phyloP scores from a whole-genome alignment of 2,329 filamentous ascomycete species.

The Aspergillus pseudoterreus region DNA sequence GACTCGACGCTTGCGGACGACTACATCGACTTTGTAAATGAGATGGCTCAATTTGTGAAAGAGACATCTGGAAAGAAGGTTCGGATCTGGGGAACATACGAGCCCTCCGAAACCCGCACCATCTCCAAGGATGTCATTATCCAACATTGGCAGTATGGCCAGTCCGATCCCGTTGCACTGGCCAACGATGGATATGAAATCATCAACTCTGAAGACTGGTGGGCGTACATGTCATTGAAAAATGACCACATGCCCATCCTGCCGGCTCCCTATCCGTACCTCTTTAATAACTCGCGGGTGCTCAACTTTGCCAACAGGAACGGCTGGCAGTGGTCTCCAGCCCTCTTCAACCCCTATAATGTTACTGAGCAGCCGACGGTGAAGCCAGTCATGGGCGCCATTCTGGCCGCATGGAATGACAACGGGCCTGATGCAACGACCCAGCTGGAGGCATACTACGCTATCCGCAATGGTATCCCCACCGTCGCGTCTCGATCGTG shows the following conservation, averaged over 20 bases:
- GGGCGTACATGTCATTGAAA: slow-evolving; percentile 55
- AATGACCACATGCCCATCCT: slow-evolving; percentile 53
- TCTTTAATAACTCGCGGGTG: slow-evolving; percentile 46
- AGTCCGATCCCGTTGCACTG: slow-evolving; percentile 50
- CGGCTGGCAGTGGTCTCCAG: slow-evolving; percentile 45
- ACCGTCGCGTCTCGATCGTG: slow-evolving; percentile 53
- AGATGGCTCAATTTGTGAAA: slow-evolving; percentile 48
- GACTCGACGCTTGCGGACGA: slow-evolving; percentile 42
- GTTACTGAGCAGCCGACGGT: slow-evolving; percentile 45
- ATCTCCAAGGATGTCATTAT: slow-evolving; percentile 47
- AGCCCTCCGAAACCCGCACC: slow-evolving; percentile 39
- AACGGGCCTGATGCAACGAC: slow-evolving; percentile 51
- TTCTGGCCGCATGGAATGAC: slow-evolving; percentile 54
- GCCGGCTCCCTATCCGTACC: slow-evolving; percentile 44
- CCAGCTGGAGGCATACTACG: slow-evolving; percentile 52
- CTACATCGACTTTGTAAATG: slow-evolving; percentile 54
- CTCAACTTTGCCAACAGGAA: slow-evolving; percentile 48
- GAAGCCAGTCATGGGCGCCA: slow-evolving; percentile 45
- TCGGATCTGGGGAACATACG: slow-evolving; percentile 57
- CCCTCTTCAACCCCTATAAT: slow-evolving; percentile 51
- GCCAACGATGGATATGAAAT: slow-evolving; percentile 47
- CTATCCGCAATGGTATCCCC: slow-evolving; percentile 49
- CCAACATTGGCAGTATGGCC: slow-evolving; percentile 56
- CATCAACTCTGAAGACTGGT: slow-evolving; percentile 54
- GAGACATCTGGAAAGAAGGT: slow-evolving; percentile 42